Percentiles rank a stretch among this genome's conserved stretches.
These are phyloP conservation scores for Leucaena leucocephala DNA, from an alignment of 306 rosid genomes.

Conservation along the genomic window DNA sequence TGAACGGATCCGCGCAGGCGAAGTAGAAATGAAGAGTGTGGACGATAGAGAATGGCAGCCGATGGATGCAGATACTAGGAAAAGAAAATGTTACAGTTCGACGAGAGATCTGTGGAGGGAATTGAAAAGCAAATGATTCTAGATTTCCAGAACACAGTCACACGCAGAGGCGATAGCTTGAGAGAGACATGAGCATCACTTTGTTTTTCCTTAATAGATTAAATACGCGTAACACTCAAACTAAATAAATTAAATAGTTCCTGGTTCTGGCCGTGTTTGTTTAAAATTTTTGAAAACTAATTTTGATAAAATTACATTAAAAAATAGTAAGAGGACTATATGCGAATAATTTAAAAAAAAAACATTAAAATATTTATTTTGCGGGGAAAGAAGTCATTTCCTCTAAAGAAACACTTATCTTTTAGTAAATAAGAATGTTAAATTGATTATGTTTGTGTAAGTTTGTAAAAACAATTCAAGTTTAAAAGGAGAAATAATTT, in stretches of 20 bases:
- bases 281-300: too few relatives aligned
- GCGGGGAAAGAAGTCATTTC: background rate
- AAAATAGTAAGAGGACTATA: too few relatives aligned
- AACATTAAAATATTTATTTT: too few relatives aligned
- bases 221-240: background rate
- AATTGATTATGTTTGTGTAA: too few relatives aligned
- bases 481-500: too few relatives aligned
- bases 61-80: background rate
- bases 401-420: too few relatives aligned
- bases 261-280: background rate
- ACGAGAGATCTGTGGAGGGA: conserved; percentile 59
- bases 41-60: background rate
- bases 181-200: background rate
- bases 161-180: background rate
- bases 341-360: too few relatives aligned
- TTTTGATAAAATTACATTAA: too few relatives aligned
- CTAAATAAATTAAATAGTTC: background rate
- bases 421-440: background rate
- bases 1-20: conserved; percentile 26
- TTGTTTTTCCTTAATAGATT: background rate
- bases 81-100: conserved; percentile 37
- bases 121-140: conserved; percentile 37
- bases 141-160: conserved; percentile 35
- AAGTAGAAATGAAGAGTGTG: background rate
- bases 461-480: too few relatives aligned